Base-by-base conservation (phyloP, 1,139 yeast genomes). In the Zygotorulaspora mrakii region DNA sequence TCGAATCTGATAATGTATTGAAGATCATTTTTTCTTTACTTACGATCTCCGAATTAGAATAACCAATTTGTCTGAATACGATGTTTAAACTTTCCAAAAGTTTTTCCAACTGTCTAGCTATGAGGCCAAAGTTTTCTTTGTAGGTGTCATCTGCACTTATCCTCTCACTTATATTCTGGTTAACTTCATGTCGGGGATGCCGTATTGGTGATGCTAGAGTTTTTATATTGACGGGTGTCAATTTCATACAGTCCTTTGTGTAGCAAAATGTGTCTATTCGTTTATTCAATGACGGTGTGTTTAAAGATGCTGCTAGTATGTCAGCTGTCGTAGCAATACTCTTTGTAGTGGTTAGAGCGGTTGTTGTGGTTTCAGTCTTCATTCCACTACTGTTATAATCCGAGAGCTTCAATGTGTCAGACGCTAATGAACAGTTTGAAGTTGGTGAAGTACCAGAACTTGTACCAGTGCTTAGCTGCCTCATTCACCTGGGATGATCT, bases 1-100 rank as follows among this genome's bases (percentile, higher is more conserved):
- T 61, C 2, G 65, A 61, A 13, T 51, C 49, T 1, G 70, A 64
- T 2, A 67, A 50, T 10, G 59, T 54, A 8, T 55, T 58, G 36
- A 67, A 66, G 9, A 67, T 56, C 11, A 48, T 42, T 28, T 57
- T 60, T 40, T 67, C 70, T 37, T 64, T 66, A 27, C 53, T 52
- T 17, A 58, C 53, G 2, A 66, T 64, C 31, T 66, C 69, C 10
- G 53, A 50, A 31, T 62, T 56, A 1, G 70, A 63, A 38, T 66
- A 64, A 1, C 71, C 71, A 23, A 67, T 67, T 37, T 61, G 64
- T 26, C 57, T 55, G 48, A 67, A 66, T 12, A 67, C 58, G n/a
- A 55, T 54, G 27, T 65, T 59, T 8, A 67, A 43, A 36, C 61
- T 56, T 14, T 55, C 59, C 26, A 66, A 46, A 6, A 66, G 46